Percentiles rank a stretch among this genome's conserved stretches.
Evolutionary conservation across 805 yeast genomes (phyloP).

Genomic region (Schwanniomyces sp.): DNA sequence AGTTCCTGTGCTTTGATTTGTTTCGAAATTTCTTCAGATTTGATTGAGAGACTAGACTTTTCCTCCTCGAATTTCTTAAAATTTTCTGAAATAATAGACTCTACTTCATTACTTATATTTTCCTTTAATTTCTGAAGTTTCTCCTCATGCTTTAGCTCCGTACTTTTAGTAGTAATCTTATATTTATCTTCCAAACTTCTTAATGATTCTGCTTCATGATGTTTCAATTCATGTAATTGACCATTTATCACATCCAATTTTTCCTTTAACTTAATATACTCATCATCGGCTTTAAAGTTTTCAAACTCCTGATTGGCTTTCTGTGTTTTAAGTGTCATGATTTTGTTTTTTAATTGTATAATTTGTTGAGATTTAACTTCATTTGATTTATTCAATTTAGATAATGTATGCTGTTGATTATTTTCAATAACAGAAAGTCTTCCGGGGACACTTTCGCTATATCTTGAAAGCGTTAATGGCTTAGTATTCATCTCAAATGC

Average conservation of each 20-base stretch:
- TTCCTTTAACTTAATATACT: constrained; percentile 35
- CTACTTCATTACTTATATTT: constrained; percentile 30
- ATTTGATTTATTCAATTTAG: constrained; percentile 7
- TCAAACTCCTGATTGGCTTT: constrained; percentile 38
- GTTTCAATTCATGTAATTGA: constrained; percentile 29
- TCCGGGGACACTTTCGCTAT: background rate
- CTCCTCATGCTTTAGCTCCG: constrained; percentile 18
- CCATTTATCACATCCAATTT: constrained; percentile 32
- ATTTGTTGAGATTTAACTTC: constrained; percentile 16
- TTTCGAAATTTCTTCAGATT: constrained; percentile 13
- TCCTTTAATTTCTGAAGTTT: constrained; percentile 26
- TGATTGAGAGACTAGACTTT: constrained; percentile 16
- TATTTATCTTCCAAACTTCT: constrained; percentile 21
- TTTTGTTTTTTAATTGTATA: constrained; percentile 14
- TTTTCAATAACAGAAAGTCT: constrained; percentile 9
- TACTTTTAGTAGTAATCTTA: constrained; percentile 20
- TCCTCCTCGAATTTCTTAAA: constrained; percentile 26
- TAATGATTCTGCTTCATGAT: constrained; percentile 21
- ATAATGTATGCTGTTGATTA: constrained; percentile 10
- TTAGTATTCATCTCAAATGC: background rate
- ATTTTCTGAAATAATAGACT: constrained; percentile 33
- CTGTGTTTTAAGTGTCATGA: constrained; percentile 34
- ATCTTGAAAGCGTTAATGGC: background rate
- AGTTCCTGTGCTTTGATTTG: constrained; percentile 13
- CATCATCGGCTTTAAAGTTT: constrained; percentile 30